These are phyloP conservation scores for Phlyctochytrium planicorne DNA, from an alignment of 192 early-diverging fungal species.

Conservation along the genomic window DNA sequence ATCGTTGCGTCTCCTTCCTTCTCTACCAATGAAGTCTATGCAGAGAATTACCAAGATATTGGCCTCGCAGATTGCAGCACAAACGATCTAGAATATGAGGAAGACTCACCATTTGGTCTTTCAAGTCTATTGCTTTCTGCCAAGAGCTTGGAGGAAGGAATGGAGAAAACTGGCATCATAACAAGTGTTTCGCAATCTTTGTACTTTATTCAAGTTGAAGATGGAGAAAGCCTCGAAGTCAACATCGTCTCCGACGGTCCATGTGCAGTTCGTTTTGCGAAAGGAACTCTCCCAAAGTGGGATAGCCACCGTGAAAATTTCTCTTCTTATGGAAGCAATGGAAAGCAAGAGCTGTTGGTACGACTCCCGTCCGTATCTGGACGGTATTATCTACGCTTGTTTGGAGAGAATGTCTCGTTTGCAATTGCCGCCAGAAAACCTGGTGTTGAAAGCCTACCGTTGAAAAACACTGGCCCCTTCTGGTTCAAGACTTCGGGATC, in stretches of 20 bases:
- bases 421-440: background rate
- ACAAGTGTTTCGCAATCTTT: too few relatives aligned
- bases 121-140: too few relatives aligned
- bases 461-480: background rate
- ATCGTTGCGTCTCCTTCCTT: too few relatives aligned
- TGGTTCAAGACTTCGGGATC: background rate
- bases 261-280: background rate
- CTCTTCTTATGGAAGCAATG: background rate
- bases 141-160: too few relatives aligned
- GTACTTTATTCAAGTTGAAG: too few relatives aligned
- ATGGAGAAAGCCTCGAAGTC: too few relatives aligned
- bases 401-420: background rate
- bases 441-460: background rate
- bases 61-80: too few relatives aligned
- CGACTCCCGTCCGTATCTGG: background rate
- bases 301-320: background rate
- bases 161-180: too few relatives aligned
- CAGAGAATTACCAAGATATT: too few relatives aligned
- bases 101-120: too few relatives aligned
- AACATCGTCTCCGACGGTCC: background rate
- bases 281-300: background rate
- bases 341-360: background rate
- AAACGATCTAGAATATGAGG: too few relatives aligned
- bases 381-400: background rate
- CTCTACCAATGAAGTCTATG: too few relatives aligned